Evolutionary conservation across 2,329 filamentous ascomycete genomes (phyloP), one percentile per base, ranked within the genome.

Genomic region (Bipolaris oryzae): DNA sequence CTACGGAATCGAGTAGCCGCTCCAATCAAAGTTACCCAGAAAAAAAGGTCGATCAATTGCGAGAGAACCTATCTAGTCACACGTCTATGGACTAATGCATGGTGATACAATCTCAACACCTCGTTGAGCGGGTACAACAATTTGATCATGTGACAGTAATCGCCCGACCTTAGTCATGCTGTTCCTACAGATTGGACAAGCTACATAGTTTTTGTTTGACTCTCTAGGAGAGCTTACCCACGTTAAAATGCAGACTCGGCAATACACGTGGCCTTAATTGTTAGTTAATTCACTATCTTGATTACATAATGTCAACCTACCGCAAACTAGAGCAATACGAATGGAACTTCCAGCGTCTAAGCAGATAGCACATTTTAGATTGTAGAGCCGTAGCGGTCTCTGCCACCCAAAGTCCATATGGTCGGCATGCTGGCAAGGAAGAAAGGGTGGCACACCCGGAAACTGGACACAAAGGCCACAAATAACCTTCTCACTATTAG

Each of bases 221-320:
- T 4, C 15, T 41, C 2, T 11, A 18, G 10, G 10, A 13, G 13
- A 46, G 13, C 18, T 47, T 46, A 43, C 42, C 42, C 18, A 53
- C 28, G 1, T 5, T 15, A 47, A 7, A 34, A 53, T 53, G 16
- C 18, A 53, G 23, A 5, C n/a, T 41, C n/a, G 18, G 23, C 35
- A 53, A 28, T 41, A 53, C 13, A 53, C 42, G 35, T 53, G 25
- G 50, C 50, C 50, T 53, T 53, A 2, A 15, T 5, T 53, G 18
- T 53, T 21, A 53, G 50, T 25, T 25, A 25, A 6, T n/a, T n/a
- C 2, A 15, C 50, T 3, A 16, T 7, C 10, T n/a, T 5, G 5
- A 9, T 21, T 31, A 1, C 4, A 31, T 10, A 2, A 15, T 23
- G 18, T 41, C 31, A 53, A 53, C 50, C 15, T 53, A 53, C 50